Base-by-base conservation (phyloP, 2,329 filamentous ascomycete species). In the Claviceps capensis region DNA sequence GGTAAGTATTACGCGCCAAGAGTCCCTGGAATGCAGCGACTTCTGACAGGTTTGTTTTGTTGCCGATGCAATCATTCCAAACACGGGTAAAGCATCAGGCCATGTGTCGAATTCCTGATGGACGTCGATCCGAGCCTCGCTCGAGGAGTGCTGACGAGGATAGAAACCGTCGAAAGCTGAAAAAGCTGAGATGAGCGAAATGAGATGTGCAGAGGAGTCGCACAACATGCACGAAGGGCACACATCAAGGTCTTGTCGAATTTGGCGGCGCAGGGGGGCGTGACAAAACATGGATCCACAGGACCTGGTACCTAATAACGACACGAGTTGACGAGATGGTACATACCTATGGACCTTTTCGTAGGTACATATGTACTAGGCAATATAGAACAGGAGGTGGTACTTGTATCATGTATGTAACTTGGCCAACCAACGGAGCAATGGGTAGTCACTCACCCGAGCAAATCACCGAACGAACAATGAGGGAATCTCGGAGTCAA, bases 201-300 rank as follows among this genome's bases (percentile, higher is more conserved):
- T 34, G 16, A 30, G 19, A 34, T 26, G 43, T n/a, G n/a, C 23
- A 19, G 26, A 22, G 5, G 26, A 46, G 44, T 36, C 26, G 44
- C 26, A 46, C 41, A 43, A 11, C 17, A 43, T n/a, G n/a, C n/a
- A 8, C 14, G 38, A 41, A 17, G 40, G n/a, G 19, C 40, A 42
- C 19, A 7, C 14, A 40, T 40, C 5, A 22, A 22, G 22, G 22
- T 22, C 22, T 22, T 17, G 16, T 46, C 45, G 16, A 47, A 16
- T 26, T 40, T 9, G 37, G 22, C 14, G 38, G 37, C 38, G 16
- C 48, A 42, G 48, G 48, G 26, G 30, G 30, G 7, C 30, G 14
- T 23, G 48, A 43, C 48, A 45, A 50, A 34, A 42, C 11, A 42
- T 42, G 48, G 48, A 11, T 45, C 48, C 48, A 37, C 47, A 16